These are phyloP conservation scores for Aspergillus campestris DNA, from an alignment of 495 filamentous ascomycete genomes.

Conservation along the genomic window DNA sequence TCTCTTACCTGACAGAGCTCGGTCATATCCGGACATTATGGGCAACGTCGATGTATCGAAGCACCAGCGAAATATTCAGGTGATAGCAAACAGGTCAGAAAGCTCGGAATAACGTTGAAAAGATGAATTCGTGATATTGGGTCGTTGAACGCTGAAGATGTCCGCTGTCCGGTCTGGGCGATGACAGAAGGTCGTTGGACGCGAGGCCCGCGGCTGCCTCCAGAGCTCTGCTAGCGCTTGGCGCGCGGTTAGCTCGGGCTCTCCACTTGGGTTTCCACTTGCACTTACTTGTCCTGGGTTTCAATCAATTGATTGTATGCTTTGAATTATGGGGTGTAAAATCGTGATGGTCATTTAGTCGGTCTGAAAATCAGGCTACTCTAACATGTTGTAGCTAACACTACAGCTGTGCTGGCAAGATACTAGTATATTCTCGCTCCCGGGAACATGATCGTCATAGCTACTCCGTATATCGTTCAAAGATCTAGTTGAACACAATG, in stretches of 20 bases:
- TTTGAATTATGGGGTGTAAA: background rate
- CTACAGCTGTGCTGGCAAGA: too few relatives aligned
- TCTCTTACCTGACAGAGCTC: conserved; percentile 83
- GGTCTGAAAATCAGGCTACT: too few relatives aligned
- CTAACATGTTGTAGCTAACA: too few relatives aligned
- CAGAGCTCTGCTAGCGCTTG: conserved; percentile 19
- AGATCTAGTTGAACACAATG: too few relatives aligned
- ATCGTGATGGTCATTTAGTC: too few relatives aligned
- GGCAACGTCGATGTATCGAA: conserved; percentile 6
- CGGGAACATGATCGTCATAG: too few relatives aligned
- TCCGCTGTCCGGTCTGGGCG: conserved; percentile 6
- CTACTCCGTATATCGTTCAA: too few relatives aligned
- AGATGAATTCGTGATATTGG: conserved; percentile 13
- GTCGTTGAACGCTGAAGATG: conserved; percentile 6
- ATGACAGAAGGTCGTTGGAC: conserved; percentile 22
- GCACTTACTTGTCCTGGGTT: background rate
- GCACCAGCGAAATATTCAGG: background rate
- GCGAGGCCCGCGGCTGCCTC: conserved; percentile 21
- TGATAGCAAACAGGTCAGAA: background rate
- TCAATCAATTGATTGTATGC: background rate
- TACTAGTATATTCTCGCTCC: too few relatives aligned
- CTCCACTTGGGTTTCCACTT: background rate
- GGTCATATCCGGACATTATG: conserved; percentile 87
- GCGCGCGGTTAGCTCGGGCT: conserved; percentile 14
- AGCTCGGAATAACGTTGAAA: conserved; percentile 1